Evolutionary conservation across 2,329 filamentous ascomycete species (phyloP), one percentile per base, ranked within the genome.

Genomic region (Phialophora chinensis): DNA sequence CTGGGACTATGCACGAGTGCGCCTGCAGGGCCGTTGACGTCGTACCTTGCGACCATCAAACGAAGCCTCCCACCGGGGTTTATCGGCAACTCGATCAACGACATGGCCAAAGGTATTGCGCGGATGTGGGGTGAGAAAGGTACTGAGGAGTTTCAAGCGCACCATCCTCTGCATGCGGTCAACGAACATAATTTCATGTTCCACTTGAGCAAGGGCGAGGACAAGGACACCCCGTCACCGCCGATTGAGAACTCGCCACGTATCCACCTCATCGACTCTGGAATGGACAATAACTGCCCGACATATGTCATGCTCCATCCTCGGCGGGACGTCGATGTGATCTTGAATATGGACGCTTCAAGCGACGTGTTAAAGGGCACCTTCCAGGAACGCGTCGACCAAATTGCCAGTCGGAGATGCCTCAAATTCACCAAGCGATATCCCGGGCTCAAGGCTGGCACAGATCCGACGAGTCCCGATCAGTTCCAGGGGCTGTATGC

Each of bases 251-350:
- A 66, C n/a, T 64, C 66, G 12, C 60, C 66, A 20, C 59, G 60
- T 4, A 63, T 68, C 23, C 63, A 68, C 47, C 63, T 66, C 11
- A 66, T 68, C 20, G 66, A 68, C 50, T 60, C 59, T 8, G 63
- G 66, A 7, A 65, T 68, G 63, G 66, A 68, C 63, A 68, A 68
- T 54, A 68, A 68, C 50, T 68, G 66, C 49, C 66, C 66, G n/a
- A 66, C 63, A 7, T 68, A 68, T 44, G 63, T 68, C 33, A 62
- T 68, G 59, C 20, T 66, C 35, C 66, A 68, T 31, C 66, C 66
- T 14, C 33, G 49, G 17, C 63, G 66, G 31, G 17, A 60, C 17
- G 63, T 68, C 10, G 66, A 68, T 61, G 54, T 68, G 14, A 65
- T 68, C 14, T n/a, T 68, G 29, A 66, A 68, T 50, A 66, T 68